Conservation (phyloP, 805 yeast species). For the Komagataella mondaviorum region DNA sequence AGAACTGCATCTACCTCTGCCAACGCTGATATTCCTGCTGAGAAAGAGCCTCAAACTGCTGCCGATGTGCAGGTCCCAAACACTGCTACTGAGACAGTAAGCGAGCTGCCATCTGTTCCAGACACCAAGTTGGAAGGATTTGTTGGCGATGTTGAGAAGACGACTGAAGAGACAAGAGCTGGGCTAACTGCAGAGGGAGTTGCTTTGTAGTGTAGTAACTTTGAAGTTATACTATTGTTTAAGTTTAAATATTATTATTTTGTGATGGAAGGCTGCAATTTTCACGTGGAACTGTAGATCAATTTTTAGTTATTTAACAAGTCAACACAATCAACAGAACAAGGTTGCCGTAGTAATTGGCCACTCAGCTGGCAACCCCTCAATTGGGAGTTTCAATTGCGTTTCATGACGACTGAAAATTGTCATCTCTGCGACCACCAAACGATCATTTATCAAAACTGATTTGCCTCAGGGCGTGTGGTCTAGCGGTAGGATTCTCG, state of each 20-base stretch:
- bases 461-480: constrained; percentile 11
- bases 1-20: constrained; percentile 65
- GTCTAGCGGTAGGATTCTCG: constrained; percentile 47
- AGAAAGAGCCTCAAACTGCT: neutral
- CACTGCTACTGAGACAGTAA: neutral
- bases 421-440: neutral
- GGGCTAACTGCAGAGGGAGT: neutral
- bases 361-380: neutral
- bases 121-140: neutral
- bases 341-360: too few relatives aligned
- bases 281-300: neutral
- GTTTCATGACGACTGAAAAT: neutral
- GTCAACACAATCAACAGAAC: too few relatives aligned
- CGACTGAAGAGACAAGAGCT: neutral
- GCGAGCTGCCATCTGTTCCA: neutral
- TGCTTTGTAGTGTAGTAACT: neutral
- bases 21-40: neutral
- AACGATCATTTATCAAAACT: neutral
- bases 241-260: neutral
- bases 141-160: neutral
- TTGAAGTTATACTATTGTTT: neutral
- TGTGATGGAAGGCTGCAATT: neutral
- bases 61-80: neutral
- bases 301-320: neutral
- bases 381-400: neutral